phyloP scores from a whole-genome alignment of 495 filamentous ascomycete species.

The Xylaria grammica region DNA sequence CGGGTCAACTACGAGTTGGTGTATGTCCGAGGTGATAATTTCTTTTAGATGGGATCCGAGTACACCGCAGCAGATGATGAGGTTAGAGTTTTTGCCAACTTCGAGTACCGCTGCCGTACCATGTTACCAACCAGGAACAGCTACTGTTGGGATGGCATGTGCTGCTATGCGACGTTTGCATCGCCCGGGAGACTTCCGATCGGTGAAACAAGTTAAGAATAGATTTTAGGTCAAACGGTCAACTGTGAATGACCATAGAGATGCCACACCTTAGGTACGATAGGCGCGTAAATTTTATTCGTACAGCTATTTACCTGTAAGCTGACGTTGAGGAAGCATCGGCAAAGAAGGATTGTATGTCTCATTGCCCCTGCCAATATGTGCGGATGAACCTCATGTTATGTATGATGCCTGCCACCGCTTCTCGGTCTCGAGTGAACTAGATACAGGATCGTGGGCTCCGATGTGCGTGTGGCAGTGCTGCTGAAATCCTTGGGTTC shows the following conservation, averaged over 20 bases:
- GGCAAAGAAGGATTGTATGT: neutral
- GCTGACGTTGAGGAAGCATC: conserved; percentile 14
- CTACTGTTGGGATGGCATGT: neutral
- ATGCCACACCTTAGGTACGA: neutral
- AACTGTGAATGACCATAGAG: neutral
- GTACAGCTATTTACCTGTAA: conserved; percentile 4
- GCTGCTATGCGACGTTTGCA: neutral
- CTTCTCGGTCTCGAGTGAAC: neutral
- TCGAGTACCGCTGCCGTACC: no score
- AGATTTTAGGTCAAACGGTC: neutral
- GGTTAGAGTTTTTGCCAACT: no score
- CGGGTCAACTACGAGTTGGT: neutral
- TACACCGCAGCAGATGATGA: no score
- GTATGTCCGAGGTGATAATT: neutral
- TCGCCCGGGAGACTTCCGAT: neutral
- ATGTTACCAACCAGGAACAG: no score
- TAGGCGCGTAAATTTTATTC: neutral
- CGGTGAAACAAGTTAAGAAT: neutral
- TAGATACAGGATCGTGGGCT: neutral
- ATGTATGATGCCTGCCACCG: neutral
- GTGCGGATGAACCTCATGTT: neutral
- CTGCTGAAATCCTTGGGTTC: neutral
- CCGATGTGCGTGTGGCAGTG: neutral
- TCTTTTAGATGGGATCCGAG: no score
- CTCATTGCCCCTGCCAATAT: neutral